Conservation (phyloP, 352 stramenopile species). For the Phytopythium helicoides region DNA sequence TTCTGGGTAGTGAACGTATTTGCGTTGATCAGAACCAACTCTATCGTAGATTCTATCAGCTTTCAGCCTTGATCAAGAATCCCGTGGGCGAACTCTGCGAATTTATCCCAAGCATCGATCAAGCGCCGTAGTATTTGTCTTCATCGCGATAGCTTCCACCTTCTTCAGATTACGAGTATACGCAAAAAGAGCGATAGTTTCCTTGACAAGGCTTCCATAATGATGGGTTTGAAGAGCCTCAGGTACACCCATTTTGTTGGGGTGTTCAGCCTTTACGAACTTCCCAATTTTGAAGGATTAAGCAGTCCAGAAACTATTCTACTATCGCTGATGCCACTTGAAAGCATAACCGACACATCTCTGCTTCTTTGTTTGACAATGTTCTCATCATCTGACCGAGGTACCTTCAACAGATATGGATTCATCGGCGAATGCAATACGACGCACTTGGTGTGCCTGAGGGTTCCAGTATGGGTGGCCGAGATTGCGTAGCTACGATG, state of each 20-base stretch:
- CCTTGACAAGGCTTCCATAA: background rate
- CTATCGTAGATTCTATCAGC: conserved; percentile 18
- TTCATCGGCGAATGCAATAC: conserved; percentile 13
- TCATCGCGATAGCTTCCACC: conserved; percentile 3
- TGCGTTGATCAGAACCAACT: conserved; percentile 23
- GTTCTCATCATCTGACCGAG: background rate
- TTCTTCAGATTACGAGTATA: no score
- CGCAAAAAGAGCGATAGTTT: conserved; percentile 7
- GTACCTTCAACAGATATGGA: conserved; percentile 8
- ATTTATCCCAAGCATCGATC: conserved; percentile 13
- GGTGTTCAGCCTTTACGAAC: no score
- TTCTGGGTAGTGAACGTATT: conserved; percentile 19
- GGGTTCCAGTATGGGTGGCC: no score
- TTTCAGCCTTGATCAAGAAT: conserved; percentile 10
- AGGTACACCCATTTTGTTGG: no score
- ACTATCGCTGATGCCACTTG: background rate
- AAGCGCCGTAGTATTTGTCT: conserved; percentile 8
- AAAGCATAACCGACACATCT: conserved; percentile 5
- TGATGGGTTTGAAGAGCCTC: no score
- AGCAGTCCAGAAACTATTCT: background rate
- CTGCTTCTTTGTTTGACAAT: background rate
- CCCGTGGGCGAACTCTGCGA: background rate
- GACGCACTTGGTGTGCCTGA: conserved; percentile 8
- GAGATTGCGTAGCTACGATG: no score
- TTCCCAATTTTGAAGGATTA: no score